A percentile compares a stretch with the other conserved stretches of the same genome.
These are phyloP conservation scores for Chenopodium album DNA, from an alignment of 148 eudicot species.

Conservation along the genomic window DNA sequence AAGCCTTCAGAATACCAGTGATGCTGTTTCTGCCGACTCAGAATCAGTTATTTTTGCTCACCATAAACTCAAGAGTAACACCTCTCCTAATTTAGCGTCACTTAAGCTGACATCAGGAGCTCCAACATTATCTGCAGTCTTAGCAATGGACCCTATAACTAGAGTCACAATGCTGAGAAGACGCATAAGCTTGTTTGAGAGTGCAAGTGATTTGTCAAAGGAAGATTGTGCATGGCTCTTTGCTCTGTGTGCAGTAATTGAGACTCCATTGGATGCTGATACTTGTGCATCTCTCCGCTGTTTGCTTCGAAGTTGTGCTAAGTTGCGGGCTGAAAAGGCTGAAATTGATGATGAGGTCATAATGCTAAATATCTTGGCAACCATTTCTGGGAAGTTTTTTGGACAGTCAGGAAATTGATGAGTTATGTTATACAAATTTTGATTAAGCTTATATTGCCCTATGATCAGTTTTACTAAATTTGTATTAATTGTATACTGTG, in stretches of 20 bases:
- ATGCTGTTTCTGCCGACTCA: conserved; percentile 20
- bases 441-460: too few species aligned
- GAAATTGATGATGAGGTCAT: conserved; percentile 72
- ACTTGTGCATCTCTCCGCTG: conserved; percentile 75
- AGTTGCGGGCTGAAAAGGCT: conserved; percentile 60
- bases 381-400: conserved; percentile 70
- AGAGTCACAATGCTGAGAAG: conserved; percentile 56
- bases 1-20: conserved; percentile 30
- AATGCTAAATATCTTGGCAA: conserved; percentile 70
- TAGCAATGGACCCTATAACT: conserved; percentile 62
- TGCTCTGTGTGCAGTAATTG: conserved; percentile 75
- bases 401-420: conserved; percentile 57
- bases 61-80: conserved; percentile 7
- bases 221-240: conserved; percentile 73
- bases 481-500: too few species aligned
- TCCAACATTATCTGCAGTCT: conserved; percentile 55
- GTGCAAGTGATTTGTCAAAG: conserved; percentile 36
- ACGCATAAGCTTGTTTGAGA: conserved; percentile 47
- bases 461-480: too few species aligned
- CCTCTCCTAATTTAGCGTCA: conserved; percentile 15
- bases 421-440: not conserved
- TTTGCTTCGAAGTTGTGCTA: conserved; percentile 70
- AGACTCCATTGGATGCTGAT: conserved; percentile 76
- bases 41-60: conserved; percentile 23
- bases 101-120: conserved; percentile 25